These are phyloP conservation scores for Salisapilia sapeloensis DNA, from an alignment of 352 stramenopile species.

Conservation along the genomic window DNA sequence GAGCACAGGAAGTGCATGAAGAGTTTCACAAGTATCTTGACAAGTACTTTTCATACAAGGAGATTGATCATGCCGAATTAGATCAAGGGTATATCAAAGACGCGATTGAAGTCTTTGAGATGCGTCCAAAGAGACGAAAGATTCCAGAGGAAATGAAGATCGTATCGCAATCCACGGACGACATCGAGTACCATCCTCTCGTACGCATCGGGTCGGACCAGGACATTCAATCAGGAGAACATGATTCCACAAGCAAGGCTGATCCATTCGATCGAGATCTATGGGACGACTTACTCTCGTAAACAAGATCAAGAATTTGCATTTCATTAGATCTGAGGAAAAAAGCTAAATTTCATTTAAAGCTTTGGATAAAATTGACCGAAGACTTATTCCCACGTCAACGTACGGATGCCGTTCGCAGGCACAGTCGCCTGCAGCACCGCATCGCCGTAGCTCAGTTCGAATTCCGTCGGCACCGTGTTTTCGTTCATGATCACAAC, in stretches of 20 bases:
- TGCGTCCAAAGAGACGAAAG: conserved; percentile 60
- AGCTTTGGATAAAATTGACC: not conserved
- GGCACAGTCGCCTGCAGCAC: conserved; percentile 36
- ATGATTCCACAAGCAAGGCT: conserved; percentile 1
- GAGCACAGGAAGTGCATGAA: conserved; percentile 29
- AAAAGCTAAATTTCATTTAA: conserved; percentile 1
- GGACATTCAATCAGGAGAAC: conserved; percentile 2
- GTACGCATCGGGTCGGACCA: conserved; percentile 6
- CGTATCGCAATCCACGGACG: conserved; percentile 4
- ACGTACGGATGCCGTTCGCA: conserved; percentile 47
- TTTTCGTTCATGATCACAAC: conserved; percentile 78
- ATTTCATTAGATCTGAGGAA: conserved; percentile 1
- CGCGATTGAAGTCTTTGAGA: conserved; percentile 62
- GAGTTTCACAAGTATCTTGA: conserved; percentile 54
- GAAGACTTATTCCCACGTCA: conserved; percentile 30
- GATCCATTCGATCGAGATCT: conserved; percentile 51
- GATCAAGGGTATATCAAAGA: conserved; percentile 55
- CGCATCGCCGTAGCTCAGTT: conserved; percentile 23
- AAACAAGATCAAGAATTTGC: conserved; percentile 1
- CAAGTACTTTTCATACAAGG: conserved; percentile 60
- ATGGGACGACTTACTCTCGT: conserved; percentile 44
- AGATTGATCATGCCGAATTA: conserved; percentile 33
- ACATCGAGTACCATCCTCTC: conserved; percentile 25
- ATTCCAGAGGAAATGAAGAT: conserved; percentile 58
- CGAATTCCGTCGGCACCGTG: conserved; percentile 47